Base-by-base conservation (phyloP, 2,329 filamentous ascomycete species). In the Colletotrichum sp. region DNA sequence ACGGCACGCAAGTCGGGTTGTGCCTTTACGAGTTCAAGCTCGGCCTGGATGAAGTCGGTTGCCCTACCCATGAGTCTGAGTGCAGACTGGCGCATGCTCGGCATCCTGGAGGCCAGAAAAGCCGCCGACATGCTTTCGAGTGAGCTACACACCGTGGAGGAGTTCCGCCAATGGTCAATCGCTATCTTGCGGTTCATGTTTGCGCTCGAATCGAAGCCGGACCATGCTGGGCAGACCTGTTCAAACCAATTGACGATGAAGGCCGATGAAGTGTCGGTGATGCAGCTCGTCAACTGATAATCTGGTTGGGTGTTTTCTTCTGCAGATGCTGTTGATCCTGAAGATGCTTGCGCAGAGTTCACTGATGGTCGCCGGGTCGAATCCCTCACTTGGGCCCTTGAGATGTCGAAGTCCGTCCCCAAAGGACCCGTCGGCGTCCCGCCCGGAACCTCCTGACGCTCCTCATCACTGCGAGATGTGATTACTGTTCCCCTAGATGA, bases 121-220 rank as follows among this genome's bases (percentile, higher is more conserved):
- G 82, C 82, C 0, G 85, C 85, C 0, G 85, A 85, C 85, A 87
- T 87, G 57, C 84, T 85, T 71, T 86, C 84, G 12, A 87, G 75
- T 12, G 83, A 82, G 65, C 81, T 84, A 68, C 84, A 85, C 1
- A 87, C 84, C 2, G 85, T 79, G 2, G 82, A 81, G 0, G 85
- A 86, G 7, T 81, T 81, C 3, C 83, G 81, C 81, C 85, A 86
- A 9, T 85, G 79, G 21, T 83, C 81, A 6, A 81, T 80, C 3
- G 85, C 85, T 8, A 87, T 79, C 39, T 81, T 83, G 0, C 85
- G 83, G 61, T 86, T 86, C 28, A 85, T 79, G 26, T 86, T 87
- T 4, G 79, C 74, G 18, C 82, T 78, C 18, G 85, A 86, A 74
- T 87, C 85, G 34, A 85, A 85, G 7, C 83, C 84, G 1, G 85